phyloP scores from a whole-genome alignment of 306 rosid genomes.

The Prunus persica region Prunus_persica_NCBIv2 NC_034009.1:586501-587000 shows the following conservation, averaged over 20 bases:
- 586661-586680: slow-evolving; percentile 42
- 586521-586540: slow-evolving; percentile 27
- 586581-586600: slow-evolving; percentile 14
- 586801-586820: slow-evolving; percentile 69
- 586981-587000: not conserved
- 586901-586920: not conserved
- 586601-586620: slow-evolving; percentile 10
- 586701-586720: slow-evolving; percentile 51
- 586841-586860: not conserved
- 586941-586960: not conserved
- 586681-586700: slow-evolving; percentile 47
- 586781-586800: slow-evolving; percentile 63
- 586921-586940: not conserved
- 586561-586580: not conserved
- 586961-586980: not conserved
- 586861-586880: not conserved
- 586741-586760: slow-evolving; percentile 63
- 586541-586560: slow-evolving; percentile 5
- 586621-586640: slow-evolving; percentile 44
- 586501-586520: slow-evolving; percentile 39
- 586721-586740: slow-evolving; percentile 58
- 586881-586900: not conserved
- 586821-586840: slow-evolving; percentile 58
- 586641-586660: slow-evolving; percentile 45
- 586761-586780: slow-evolving; percentile 59